Evolutionary conservation across 2,329 filamentous ascomycete genomes (phyloP), one percentile per base, ranked within the genome.

Genomic region (Pseudocercospora fijiensis): DNA sequence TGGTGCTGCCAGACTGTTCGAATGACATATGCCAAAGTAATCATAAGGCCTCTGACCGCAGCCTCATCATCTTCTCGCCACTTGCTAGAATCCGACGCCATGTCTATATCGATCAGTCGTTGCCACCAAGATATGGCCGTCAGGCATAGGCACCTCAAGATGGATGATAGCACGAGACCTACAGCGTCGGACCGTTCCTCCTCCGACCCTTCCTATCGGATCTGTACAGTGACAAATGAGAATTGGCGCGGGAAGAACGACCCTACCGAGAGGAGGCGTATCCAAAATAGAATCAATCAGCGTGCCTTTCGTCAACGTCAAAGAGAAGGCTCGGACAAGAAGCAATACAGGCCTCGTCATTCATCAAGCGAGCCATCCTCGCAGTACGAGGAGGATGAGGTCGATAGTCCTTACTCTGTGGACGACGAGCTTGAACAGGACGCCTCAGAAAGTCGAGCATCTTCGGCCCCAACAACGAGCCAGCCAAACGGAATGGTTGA

Each of bases 231-330:
- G 11, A 64, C 49, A n/a, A 58, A 47, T 41, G 43, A 47, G 65
- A 72, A 74, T 64, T 74, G 72, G 70, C 69, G 66, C 51, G 72
- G 72, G 52, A 71, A 74, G 63, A 74, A 71, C 49, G 72, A 74
- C 59, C 71, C 73, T 33, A 60, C 64, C 8, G 73, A 74, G 58
- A 62, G 73, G 45, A 64, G 73, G 52, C 69, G 72, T 18, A 74
- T 75, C 18, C 73, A 75, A 55, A 75, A 74, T 57, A 60, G 73
- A 1, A 63, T 75, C 43, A 75, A 75, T 47, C 73, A 75, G 58
- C 58, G 73, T 58, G 73, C 73, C 9, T 74, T 73, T 43, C 65
- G 73, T n/a, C 67, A 74, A 59, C 62, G 73, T 28, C 73, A 74
- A 57, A 68, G 72, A 58, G 64, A 69, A 52, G 72, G 73, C 22